Evolutionary conservation across 2,329 filamentous ascomycete genomes (phyloP).

Genomic region (Fusarium kyushuense): DNA sequence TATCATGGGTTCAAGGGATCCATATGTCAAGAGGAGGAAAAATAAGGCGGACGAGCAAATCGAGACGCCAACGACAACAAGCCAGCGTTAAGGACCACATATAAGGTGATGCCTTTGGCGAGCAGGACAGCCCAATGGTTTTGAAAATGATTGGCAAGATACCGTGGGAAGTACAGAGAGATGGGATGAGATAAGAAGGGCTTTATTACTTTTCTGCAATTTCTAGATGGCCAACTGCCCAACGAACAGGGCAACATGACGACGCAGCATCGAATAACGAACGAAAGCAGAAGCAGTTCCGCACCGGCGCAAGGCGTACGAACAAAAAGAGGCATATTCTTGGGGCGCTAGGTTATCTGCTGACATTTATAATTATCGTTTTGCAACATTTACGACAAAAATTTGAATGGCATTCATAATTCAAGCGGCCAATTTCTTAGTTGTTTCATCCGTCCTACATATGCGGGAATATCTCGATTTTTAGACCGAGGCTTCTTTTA

Average conservation of each 20-base stretch:
- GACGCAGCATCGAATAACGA: conserved; percentile 53
- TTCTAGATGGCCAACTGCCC: conserved; percentile 47
- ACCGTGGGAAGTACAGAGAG: conserved; percentile 41
- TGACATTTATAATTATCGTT: conserved; percentile 52
- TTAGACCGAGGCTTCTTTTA: background rate
- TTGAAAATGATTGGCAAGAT: conserved; percentile 43
- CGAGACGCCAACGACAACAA: conserved; percentile 30
- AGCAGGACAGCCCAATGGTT: conserved; percentile 41
- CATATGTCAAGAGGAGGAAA: conserved; percentile 34
- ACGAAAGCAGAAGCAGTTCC: conserved; percentile 51
- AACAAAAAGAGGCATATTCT: conserved; percentile 54
- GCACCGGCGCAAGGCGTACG: conserved; percentile 57
- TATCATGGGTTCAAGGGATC: conserved; percentile 4
- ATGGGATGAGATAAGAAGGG: conserved; percentile 30
- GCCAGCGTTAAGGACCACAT: conserved; percentile 35
- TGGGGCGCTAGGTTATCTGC: conserved; percentile 54
- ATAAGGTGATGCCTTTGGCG: conserved; percentile 41
- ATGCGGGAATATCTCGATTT: conserved; percentile 17
- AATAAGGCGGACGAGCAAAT: conserved; percentile 30
- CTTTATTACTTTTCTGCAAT: conserved; percentile 45
- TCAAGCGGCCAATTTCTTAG: conserved; percentile 7
- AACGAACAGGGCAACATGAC: conserved; percentile 48
- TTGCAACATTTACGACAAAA: conserved; percentile 42
- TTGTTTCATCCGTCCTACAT: background rate
- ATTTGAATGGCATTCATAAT: conserved; percentile 29